Evolutionary conservation across 1,284 basidiomycete genomes (phyloP).

Genomic region (Ganoderma sinense): DNA sequence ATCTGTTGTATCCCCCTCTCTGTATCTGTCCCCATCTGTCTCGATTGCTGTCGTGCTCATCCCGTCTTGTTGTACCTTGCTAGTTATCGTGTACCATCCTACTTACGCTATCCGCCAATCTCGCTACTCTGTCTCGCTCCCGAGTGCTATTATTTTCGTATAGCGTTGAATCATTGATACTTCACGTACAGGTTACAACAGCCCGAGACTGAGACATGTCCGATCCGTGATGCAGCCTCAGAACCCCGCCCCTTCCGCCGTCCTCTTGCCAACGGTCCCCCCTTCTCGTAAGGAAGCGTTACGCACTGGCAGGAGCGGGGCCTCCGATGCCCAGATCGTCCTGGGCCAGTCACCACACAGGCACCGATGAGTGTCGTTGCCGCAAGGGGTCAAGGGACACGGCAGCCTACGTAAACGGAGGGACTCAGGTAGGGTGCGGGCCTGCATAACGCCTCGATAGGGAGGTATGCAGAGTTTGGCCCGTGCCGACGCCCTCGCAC

Average conservation of each 20-base stretch:
- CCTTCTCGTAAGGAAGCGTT: not conserved
- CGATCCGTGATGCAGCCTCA: not conserved
- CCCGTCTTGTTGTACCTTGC: not conserved
- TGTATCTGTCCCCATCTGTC: conserved; percentile 7
- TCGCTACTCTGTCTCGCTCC: not conserved
- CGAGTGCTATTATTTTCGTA: conserved; percentile 10
- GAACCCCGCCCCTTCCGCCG: not conserved
- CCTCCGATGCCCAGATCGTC: not conserved
- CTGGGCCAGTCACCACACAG: not conserved
- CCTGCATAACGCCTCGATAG: not conserved
- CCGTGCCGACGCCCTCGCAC: not conserved
- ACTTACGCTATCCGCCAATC: conserved; percentile 4
- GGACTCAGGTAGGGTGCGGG: not conserved
- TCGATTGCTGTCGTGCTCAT: not conserved
- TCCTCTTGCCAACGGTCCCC: not conserved
- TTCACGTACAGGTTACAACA: not conserved
- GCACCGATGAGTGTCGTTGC: not conserved
- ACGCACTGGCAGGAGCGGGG: not conserved
- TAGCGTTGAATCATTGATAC: not conserved
- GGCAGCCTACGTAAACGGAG: not conserved
- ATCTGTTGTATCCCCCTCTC: not conserved
- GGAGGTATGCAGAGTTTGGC: not conserved
- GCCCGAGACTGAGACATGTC: not conserved
- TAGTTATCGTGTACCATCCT: conserved; percentile 2
- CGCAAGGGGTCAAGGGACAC: not conserved